phyloP scores from a whole-genome alignment of 2,329 filamentous ascomycete species.

The Aspergillus pseudoterreus region DNA sequence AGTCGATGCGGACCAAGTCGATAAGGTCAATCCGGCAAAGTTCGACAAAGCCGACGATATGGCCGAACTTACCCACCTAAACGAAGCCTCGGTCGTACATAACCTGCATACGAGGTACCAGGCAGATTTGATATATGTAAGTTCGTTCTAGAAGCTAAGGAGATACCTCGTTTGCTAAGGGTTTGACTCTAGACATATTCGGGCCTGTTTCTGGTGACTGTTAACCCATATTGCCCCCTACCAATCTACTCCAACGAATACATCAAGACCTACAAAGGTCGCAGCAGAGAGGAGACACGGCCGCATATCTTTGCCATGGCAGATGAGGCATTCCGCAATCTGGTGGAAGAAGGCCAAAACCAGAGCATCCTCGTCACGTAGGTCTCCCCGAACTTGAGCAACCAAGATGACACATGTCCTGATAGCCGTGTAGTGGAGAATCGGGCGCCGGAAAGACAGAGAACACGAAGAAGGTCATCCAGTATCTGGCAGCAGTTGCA shows the following conservation, averaged over 20 bases:
- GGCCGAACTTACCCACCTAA: conserved; percentile 96
- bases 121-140: conserved; percentile 81
- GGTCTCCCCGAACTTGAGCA: conserved; percentile 21
- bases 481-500: conserved; percentile 93
- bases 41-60: conserved; percentile 99
- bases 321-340: conserved; percentile 90
- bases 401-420: background rate
- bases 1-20: conserved; percentile 79
- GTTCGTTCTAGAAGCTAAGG: conserved; percentile 13
- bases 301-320: conserved; percentile 98
- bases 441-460: conserved; percentile 98
- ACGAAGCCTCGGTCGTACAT: conserved; percentile 96
- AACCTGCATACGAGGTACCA: conserved; percentile 95
- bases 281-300: conserved; percentile 86
- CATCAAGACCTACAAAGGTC: conserved; percentile 95
- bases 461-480: conserved; percentile 99
- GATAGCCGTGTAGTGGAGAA: conserved; percentile 59
- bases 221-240: conserved; percentile 92
- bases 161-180: background rate
- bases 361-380: conserved; percentile 94
- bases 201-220: conserved; percentile 90
- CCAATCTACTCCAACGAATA: conserved; percentile 97
- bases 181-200: conserved; percentile 71
- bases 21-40: conserved; percentile 98
- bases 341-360: conserved; percentile 92